These are phyloP conservation scores for Talaromyces albobiverticillius DNA, from an alignment of 2,329 filamentous ascomycete species.

Conservation along the genomic window DNA sequence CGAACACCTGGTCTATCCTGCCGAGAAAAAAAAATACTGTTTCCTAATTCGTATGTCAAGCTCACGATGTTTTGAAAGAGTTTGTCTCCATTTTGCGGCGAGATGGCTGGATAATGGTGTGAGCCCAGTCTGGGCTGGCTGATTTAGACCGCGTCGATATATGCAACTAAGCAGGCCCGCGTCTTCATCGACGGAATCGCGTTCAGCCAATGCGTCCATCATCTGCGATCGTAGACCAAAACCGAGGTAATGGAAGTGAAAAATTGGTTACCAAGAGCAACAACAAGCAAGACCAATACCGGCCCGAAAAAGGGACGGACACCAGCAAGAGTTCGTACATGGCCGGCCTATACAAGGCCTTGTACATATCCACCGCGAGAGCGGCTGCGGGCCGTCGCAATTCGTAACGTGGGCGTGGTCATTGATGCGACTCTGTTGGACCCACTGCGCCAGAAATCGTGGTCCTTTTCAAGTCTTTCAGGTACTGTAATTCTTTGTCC, in stretches of 20 bases:
- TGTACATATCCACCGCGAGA: no score
- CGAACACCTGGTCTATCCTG: neutral
- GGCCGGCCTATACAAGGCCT: no score
- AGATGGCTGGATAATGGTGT: neutral
- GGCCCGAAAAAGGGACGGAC: neutral
- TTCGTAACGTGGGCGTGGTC: neutral
- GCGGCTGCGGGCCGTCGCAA: constrained; percentile 2
- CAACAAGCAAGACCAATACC: neutral
- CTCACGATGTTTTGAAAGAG: neutral
- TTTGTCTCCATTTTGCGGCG: neutral
- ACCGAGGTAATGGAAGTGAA: neutral
- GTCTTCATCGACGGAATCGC: neutral
- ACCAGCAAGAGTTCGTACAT: neutral
- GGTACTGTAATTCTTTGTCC: neutral
- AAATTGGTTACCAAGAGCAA: neutral
- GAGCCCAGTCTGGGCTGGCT: neutral
- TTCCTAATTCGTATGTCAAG: neutral
- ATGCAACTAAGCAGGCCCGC: constrained; percentile 8
- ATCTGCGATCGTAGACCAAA: neutral
- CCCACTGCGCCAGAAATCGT: neutral
- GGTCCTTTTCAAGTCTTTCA: neutral
- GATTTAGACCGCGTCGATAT: constrained; percentile 4
- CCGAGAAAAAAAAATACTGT: neutral
- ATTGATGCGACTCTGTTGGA: constrained; percentile 3
- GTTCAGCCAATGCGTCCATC: constrained; percentile 5